phyloP scores from a whole-genome alignment of 2,329 filamentous ascomycete species.

The Pseudopyricularia cyperi region DNA sequence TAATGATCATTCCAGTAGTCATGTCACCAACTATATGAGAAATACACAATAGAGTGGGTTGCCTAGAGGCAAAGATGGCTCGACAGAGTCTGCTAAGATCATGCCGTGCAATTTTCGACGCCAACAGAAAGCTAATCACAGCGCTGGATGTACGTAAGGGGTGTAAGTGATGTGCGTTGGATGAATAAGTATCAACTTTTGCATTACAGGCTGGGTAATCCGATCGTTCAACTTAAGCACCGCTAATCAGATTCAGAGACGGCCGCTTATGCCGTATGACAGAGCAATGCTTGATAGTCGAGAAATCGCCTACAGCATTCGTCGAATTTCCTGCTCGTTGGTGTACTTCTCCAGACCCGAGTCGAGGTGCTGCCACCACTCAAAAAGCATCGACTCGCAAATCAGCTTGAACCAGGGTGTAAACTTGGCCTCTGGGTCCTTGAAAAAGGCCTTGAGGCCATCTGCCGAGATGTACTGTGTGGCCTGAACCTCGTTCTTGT shows the following conservation, averaged over 20 bases:
- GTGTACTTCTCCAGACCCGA: constrained; percentile 71
- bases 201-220: too few species aligned
- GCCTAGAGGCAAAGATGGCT: too few species aligned
- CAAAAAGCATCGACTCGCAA: constrained; percentile 91
- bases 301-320: constrained; percentile 43
- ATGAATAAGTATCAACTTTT: too few species aligned
- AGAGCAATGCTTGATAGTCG: neutral
- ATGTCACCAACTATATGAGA: too few species aligned
- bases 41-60: too few species aligned
- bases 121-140: too few species aligned
- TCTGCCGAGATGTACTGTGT: constrained; percentile 73
- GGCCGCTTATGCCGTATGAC: neutral
- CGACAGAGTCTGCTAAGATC: too few species aligned
- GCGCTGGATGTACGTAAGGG: too few species aligned
- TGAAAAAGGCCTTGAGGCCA: constrained; percentile 74
- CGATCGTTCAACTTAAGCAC: neutral
- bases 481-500: constrained; percentile 79
- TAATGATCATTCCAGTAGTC: too few species aligned
- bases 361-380: constrained; percentile 90
- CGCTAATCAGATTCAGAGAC: neutral
- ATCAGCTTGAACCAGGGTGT: constrained; percentile 99
- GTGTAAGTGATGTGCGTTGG: too few species aligned
- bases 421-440: constrained; percentile 68
- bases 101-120: too few species aligned
- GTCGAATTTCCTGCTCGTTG: constrained; percentile 75